phyloP scores from a whole-genome alignment of 1,139 yeast species.

The Entelexis paramagnoliae region DNA sequence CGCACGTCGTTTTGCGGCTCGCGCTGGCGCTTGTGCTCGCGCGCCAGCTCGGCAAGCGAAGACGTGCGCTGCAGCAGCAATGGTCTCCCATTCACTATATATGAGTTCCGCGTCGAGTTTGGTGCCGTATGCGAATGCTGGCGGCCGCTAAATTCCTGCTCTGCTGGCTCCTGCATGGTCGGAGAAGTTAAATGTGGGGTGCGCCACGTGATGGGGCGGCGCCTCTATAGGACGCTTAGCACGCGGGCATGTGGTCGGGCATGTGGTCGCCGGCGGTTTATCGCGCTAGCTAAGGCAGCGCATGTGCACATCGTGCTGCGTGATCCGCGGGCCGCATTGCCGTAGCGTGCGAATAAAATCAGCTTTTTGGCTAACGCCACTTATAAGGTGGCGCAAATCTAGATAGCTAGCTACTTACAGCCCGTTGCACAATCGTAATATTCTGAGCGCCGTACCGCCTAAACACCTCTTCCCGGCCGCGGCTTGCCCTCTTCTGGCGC shows the following conservation, averaged over 20 bases:
- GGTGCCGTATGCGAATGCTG: constrained; percentile 1
- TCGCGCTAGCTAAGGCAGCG: no score
- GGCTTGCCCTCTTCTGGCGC: background rate
- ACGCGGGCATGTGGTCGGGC: background rate
- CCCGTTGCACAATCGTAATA: no score
- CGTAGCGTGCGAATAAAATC: no score
- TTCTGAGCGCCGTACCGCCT: no score
- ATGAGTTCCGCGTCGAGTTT: constrained; percentile 2
- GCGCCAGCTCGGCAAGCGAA: constrained; percentile 24
- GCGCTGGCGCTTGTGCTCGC: constrained; percentile 17
- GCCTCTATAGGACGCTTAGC: background rate
- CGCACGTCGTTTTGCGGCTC: constrained; percentile 20
- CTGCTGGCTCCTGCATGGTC: constrained; percentile 2
- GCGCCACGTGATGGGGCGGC: constrained; percentile 2
- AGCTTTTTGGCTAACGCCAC: no score
- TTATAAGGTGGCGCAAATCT: no score
- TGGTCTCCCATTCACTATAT: constrained; percentile 6
- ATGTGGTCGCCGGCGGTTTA: no score
- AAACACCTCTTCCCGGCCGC: background rate
- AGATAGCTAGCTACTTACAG: no score
- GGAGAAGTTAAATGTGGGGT: background rate
- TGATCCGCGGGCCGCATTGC: no score
- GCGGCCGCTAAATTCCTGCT: background rate
- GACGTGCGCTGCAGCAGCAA: constrained; percentile 7
- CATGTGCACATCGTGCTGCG: no score